Evolutionary conservation across 192 early-diverging fungal species (phyloP).

Genomic region (Podochytrium sp.): DNA sequence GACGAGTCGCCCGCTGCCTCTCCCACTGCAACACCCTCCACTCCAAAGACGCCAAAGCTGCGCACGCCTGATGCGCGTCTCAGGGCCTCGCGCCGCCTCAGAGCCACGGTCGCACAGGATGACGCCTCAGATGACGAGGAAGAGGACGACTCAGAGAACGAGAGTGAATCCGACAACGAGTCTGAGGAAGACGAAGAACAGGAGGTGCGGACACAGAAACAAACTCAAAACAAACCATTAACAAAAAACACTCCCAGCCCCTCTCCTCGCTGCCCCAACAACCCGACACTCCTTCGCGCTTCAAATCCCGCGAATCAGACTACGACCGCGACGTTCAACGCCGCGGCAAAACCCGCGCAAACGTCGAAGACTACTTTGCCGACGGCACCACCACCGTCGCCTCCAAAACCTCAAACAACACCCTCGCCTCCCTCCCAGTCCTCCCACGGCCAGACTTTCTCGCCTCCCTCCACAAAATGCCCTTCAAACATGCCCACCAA

Average conservation of each 20-base stretch:
- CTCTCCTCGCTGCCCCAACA: not conserved
- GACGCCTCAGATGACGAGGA: too few relatives aligned
- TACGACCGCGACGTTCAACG: constrained; percentile 36
- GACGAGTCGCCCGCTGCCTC: not conserved
- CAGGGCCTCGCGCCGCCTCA: not conserved
- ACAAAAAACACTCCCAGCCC: not conserved
- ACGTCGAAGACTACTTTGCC: constrained; percentile 72
- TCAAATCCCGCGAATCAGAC: constrained; percentile 30
- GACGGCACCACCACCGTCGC: constrained; percentile 56
- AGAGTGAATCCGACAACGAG: constrained; percentile 28
- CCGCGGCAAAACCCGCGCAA: constrained; percentile 50
- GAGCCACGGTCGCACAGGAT: not conserved
- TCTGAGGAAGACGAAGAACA: constrained; percentile 41
- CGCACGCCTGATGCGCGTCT: not conserved
- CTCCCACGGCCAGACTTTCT: constrained; percentile 74
- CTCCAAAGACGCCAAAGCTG: not conserved
- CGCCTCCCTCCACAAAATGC: not conserved
- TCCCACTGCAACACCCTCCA: not conserved
- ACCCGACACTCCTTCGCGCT: constrained; percentile 1
- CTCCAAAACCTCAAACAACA: constrained; percentile 81
- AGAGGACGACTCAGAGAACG: constrained; percentile 30
- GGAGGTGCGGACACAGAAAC: constrained; percentile 22
- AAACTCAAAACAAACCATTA: not conserved
- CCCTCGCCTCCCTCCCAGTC: constrained; percentile 77
- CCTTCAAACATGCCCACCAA: constrained; percentile 28